Percentiles rank a stretch among this genome's conserved stretches.
Conservation (phyloP, 352 stramenopile genomes). For the Blastocystis sp. region DNA sequence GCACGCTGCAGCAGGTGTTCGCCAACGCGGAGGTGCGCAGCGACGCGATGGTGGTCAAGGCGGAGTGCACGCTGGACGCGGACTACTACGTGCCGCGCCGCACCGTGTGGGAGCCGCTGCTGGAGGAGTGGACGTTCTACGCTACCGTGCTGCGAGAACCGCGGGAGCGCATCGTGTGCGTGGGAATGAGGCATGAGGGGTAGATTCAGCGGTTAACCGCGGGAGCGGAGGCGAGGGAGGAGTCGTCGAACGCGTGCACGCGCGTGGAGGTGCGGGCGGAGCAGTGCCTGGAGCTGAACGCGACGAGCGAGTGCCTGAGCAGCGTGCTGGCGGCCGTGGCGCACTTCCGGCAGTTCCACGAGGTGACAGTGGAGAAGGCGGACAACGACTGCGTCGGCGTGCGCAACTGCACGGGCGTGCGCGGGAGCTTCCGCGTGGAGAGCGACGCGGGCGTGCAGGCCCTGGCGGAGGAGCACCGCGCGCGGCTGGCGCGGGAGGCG, state of each 20-base stretch:
- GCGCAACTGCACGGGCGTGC: slow-evolving; percentile 13
- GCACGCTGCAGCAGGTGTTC: not conserved
- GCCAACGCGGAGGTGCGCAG: not conserved
- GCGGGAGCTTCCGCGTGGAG: not conserved
- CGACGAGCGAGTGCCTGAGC: not conserved
- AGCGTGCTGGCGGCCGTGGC: not conserved
- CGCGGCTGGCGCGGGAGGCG: not conserved
- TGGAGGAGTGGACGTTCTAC: not conserved
- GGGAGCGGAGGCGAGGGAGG: not conserved
- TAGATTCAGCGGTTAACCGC: slow-evolving; percentile 18
- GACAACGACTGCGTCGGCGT: slow-evolving; percentile 31
- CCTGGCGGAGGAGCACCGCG: not conserved
- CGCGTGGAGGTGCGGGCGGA: not conserved
- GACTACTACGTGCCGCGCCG: slow-evolving; percentile 3
- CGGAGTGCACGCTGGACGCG: not conserved
- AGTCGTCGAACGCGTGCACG: not conserved
- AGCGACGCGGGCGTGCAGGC: slow-evolving; percentile 16
- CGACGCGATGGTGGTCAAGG: not conserved
- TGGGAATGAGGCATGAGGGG: not conserved
- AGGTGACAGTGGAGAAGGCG: not conserved
- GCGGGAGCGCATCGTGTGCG: not conserved
- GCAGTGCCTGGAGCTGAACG: not conserved
- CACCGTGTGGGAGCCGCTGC: slow-evolving; percentile 25
- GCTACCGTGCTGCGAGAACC: not conserved
- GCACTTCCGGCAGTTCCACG: not conserved